Evolutionary conservation across 257 asterid genomes (phyloP).

Genomic region (Nicotiana attenuata): DNA sequence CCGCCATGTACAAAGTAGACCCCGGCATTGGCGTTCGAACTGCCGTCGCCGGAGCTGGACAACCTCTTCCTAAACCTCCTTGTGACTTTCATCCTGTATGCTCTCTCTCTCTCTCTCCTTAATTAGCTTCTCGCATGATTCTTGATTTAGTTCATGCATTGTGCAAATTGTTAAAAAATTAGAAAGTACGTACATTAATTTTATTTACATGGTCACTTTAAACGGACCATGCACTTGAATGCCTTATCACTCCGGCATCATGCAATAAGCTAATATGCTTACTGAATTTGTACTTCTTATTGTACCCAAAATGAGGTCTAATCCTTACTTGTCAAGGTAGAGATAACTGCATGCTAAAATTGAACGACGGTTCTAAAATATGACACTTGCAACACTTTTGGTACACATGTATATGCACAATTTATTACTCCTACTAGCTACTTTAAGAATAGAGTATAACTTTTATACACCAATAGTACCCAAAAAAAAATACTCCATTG

Average conservation of each 20-base stretch:
- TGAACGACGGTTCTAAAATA: too few species aligned
- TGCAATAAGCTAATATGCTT: too few species aligned
- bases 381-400: background rate
- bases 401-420: background rate
- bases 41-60: constrained; percentile 31
- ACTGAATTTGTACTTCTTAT: background rate
- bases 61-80: constrained; percentile 55
- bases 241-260: too few species aligned
- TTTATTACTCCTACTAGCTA: background rate
- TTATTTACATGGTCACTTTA: background rate
- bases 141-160: background rate
- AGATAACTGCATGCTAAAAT: too few species aligned
- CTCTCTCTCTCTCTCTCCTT: background rate
- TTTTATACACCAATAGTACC: background rate
- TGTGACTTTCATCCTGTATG: constrained; percentile 67
- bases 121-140: background rate
- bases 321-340: background rate
- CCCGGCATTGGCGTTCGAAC: constrained; percentile 32
- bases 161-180: background rate
- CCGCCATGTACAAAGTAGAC: constrained; percentile 49
- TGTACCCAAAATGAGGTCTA: background rate
- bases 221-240: too few species aligned
- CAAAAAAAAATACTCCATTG: too few species aligned
- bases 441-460: background rate
- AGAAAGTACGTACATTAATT: background rate